Conservation (phyloP, 2,329 filamentous ascomycete species). For the Colletotrichum acutatum region DNA sequence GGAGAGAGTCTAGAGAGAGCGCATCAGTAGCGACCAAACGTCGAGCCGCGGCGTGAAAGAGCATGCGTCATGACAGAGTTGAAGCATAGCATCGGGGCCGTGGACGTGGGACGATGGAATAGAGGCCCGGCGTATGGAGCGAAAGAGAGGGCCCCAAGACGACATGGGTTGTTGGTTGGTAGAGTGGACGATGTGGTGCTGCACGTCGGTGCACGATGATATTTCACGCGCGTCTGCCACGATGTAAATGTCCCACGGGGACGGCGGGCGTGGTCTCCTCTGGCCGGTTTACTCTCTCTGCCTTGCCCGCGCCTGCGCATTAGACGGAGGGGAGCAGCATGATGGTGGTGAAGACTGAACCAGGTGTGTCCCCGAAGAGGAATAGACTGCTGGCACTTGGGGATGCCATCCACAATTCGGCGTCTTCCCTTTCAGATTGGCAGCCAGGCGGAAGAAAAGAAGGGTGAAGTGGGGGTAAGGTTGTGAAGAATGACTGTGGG, state of each 20-base stretch:
- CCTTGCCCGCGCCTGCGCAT: neutral
- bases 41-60: neutral
- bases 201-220: constrained; percentile 3
- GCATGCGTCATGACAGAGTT: constrained; percentile 9
- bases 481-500: neutral
- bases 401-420: constrained; percentile 10
- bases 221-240: constrained; percentile 31
- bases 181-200: neutral
- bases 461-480: neutral
- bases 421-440: neutral
- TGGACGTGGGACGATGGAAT: constrained; percentile 7
- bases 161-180: neutral
- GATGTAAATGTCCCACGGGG: constrained; percentile 7
- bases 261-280: constrained; percentile 1
- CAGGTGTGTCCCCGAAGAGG: constrained; percentile 5
- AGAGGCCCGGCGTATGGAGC: constrained; percentile 5
- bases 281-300: neutral
- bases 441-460: neutral
- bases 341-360: constrained; percentile 5
- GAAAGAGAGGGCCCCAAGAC: neutral
- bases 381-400: neutral
- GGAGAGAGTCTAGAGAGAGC: neutral
- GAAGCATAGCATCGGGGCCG: neutral
- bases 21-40: neutral
- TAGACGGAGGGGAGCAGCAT: neutral